Evolutionary conservation across 2,329 filamentous ascomycete species (phyloP), one percentile per base, ranked within the genome.

Genomic region (Talaromyces verruculosus): DNA sequence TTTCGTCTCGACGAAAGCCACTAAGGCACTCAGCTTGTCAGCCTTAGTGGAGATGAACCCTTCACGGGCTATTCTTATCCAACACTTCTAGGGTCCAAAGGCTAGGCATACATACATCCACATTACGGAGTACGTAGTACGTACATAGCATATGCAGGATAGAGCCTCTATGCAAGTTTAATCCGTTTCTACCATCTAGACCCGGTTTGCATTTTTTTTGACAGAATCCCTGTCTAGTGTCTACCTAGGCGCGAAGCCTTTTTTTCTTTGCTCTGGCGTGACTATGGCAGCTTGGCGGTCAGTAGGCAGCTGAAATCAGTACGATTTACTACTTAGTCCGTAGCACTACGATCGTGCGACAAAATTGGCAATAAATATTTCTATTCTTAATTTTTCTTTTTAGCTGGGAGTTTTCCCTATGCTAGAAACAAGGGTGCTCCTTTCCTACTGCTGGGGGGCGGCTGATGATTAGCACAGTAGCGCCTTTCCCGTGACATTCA

Each of bases 291-390:
- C 53, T 57, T 57, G 53, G 53, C n/a, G 10, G 53, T 2, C 30
- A 37, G 53, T 57, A 57, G 53, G 53, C 53, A 57, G 53, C 53
- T 57, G 53, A 57, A 57, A 57, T 57, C 11, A 37, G 28, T n/a
- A 55, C 51, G 11, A 33, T 57, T 19, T 15, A 22, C 33, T 57
- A 57, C 33, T 37, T 37, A 57, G 53, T 13, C 6, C 30, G 25
- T 37, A 35, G 51, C 30, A 35, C n/a, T 37, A 35, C 7, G 30
- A 55, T 55, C 10, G 17, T 55, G 30, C n/a, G 49, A 33, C 7
- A 35, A 35, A 3, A 13, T 19, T 57, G 53, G 30, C 7, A 33
- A 33, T 8, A 25, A 22, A 11, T 8, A 22, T 5, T 39, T 57
- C 33, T 37, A 37, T 37, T 57, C n/a, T 22, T 57, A 39, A 39